Evolutionary conservation across 352 stramenopile genomes (phyloP), one percentile per base, ranked within the genome.

Genomic region (Pseudoperonospora humuli): DNA sequence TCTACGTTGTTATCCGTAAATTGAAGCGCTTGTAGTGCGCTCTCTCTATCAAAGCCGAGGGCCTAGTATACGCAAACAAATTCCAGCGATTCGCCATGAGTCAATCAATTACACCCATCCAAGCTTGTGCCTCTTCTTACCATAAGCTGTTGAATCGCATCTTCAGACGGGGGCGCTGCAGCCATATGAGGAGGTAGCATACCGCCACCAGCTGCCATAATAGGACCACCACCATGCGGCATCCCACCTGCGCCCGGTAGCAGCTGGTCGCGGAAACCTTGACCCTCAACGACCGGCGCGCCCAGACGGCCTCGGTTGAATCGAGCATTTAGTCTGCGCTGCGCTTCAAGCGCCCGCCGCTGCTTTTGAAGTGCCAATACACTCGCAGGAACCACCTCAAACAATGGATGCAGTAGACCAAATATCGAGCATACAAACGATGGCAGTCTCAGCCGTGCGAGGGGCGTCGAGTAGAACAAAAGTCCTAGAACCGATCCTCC

Each of bases 1-100:
- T 93, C 78, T n/a, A 93, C 76, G 39, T 93, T 93, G 62, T 91
- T 91, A 47, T 84, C 63, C 7, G 76, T 79, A 8, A 69, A 62
- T 44, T 80, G 78, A 45, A 93, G 63, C 17, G 81, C 81, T 14
- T 61, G 64, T n/a, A 89, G 62, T 15, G 77, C 65, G 21, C 64
- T 74, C 35, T 59, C 42, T 59, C 50, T 59, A 36, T 59, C 42
- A 35, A 59, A 59, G 25, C 50, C 50, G 23, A 59, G 43, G 4
- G 43, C 43, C 50, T 59, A 48, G 45, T 9, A 13, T 50, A 13
- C n/a, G 10, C 29, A 51, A 9, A 59, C 15, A 27, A 25, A 27
- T 3, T 17, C 19, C 17, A 37, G n/a, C 38, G 33, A 50, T 32
- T 10, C 36, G 10, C 28, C 8, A 24, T 39, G n/a, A 50, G 15